These are phyloP conservation scores for Hymenoscyphus repandus DNA, from an alignment of 2,329 filamentous ascomycete species.

Conservation along the genomic window DNA sequence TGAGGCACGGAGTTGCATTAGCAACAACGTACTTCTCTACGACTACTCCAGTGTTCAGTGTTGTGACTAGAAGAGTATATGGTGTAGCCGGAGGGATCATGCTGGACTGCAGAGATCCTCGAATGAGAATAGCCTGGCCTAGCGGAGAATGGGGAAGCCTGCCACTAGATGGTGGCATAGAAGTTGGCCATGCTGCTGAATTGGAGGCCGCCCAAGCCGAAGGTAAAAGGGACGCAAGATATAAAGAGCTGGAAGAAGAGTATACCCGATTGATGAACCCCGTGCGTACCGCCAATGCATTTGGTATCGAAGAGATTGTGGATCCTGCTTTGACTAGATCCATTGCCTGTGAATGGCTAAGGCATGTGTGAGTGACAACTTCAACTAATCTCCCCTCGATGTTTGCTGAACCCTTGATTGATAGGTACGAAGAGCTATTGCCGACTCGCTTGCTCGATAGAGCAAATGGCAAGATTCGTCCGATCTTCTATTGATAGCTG, in stretches of 20 bases:
- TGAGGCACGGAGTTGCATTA: slow-evolving; percentile 58
- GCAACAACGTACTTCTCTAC: slow-evolving; percentile 58
- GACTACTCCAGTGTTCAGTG: slow-evolving; percentile 56
- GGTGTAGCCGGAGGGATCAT: slow-evolving; percentile 62
- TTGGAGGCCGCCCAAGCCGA: slow-evolving; percentile 48
- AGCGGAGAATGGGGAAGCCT: slow-evolving; percentile 57
- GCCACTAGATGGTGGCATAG: slow-evolving; percentile 59
- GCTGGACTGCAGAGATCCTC: slow-evolving; percentile 56
- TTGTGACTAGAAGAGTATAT: slow-evolving; percentile 56
- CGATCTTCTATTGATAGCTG: background rate
- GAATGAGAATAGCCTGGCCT: slow-evolving; percentile 59
- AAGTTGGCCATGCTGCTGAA: slow-evolving; percentile 57
- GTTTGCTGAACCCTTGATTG: background rate
- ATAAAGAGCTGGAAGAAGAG: slow-evolving; percentile 53
- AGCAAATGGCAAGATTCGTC: slow-evolving; percentile 2
- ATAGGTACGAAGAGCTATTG: background rate
- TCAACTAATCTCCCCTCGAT: background rate
- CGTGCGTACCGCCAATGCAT: slow-evolving; percentile 57
- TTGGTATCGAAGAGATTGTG: slow-evolving; percentile 60
- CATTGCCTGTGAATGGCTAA: slow-evolving; percentile 50
- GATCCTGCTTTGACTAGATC: slow-evolving; percentile 54
- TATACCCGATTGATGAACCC: slow-evolving; percentile 60
- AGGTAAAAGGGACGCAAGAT: slow-evolving; percentile 45
- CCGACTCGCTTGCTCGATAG: background rate
- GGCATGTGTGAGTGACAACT: slow-evolving; percentile 39